These are phyloP conservation scores for Herpetomonas muscarum DNA, from an alignment of 208 protist species.

Conservation along the genomic window DNA sequence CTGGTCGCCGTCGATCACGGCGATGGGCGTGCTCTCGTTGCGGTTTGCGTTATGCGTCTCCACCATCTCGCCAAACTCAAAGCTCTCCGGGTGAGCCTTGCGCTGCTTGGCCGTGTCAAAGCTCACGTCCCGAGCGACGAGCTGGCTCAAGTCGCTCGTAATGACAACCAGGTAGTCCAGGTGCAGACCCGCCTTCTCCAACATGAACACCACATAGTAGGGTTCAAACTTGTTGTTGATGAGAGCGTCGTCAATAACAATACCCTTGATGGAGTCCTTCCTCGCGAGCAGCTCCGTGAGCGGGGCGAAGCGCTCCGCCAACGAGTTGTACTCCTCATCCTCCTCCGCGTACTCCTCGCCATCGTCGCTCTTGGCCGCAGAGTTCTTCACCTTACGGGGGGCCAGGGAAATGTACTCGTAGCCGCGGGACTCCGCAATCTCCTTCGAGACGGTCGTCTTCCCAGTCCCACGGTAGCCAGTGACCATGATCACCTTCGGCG, in stretches of 20 bases:
- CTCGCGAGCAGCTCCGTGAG: constrained; percentile 36
- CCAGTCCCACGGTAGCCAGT: constrained; percentile 63
- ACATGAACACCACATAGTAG: constrained; percentile 62
- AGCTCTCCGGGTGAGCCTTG: constrained; percentile 68
- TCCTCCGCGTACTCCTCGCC: background rate
- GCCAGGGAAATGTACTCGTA: constrained; percentile 67
- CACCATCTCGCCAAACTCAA: constrained; percentile 59
- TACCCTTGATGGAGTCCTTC: constrained; percentile 42
- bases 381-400: background rate
- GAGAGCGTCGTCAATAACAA: constrained; percentile 81
- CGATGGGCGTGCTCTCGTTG: constrained; percentile 16
- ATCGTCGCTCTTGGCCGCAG: constrained; percentile 4
- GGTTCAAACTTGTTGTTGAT: constrained; percentile 65
- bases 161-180: constrained; percentile 63
- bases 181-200: constrained; percentile 48
- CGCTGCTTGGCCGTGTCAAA: constrained; percentile 34
- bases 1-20: constrained; percentile 46
- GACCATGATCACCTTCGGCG: constrained; percentile 66
- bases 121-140: constrained; percentile 40
- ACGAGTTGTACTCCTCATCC: constrained; percentile 9
- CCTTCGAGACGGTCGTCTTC: constrained; percentile 68
- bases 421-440: constrained; percentile 38
- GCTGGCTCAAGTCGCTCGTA: constrained; percentile 33
- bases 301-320: constrained; percentile 26
- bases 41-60: constrained; percentile 15